Percentiles rank a stretch among this genome's conserved stretches.
Conservation (phyloP, 1,139 yeast genomes). For the Suhomyces taliae region DNA sequence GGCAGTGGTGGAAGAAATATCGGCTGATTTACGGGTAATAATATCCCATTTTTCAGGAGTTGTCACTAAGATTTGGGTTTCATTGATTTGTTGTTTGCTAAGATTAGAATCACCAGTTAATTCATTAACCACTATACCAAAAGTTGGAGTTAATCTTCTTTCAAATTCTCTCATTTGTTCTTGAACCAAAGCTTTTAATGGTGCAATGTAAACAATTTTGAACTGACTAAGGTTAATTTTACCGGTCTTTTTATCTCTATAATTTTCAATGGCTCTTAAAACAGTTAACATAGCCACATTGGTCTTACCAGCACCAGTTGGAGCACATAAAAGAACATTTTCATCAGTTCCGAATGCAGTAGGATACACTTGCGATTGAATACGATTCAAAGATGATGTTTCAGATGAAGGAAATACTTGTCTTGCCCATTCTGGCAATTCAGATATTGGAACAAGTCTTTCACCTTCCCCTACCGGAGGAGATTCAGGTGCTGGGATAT, state of each 20-base stretch:
- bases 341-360: slow-evolving; percentile 69
- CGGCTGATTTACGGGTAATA: slow-evolving; percentile 77
- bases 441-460: slow-evolving; percentile 55
- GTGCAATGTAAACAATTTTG: slow-evolving; percentile 89
- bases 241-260: slow-evolving; percentile 48
- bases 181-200: slow-evolving; percentile 90
- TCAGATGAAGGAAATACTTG: slow-evolving; percentile 71
- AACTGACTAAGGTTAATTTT: slow-evolving; percentile 54
- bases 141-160: slow-evolving; percentile 59
- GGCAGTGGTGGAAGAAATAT: slow-evolving; percentile 54
- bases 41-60: slow-evolving; percentile 99
- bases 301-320: slow-evolving; percentile 98
- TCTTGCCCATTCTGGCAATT: slow-evolving; percentile 81
- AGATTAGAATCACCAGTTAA: slow-evolving; percentile 88
- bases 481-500: slow-evolving; percentile 59
- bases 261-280: slow-evolving; percentile 59
- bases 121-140: slow-evolving; percentile 77
- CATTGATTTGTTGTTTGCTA: slow-evolving; percentile 72
- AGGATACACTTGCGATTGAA: slow-evolving; percentile 84
- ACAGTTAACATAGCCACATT: slow-evolving; percentile 88
- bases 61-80: slow-evolving; percentile 83
- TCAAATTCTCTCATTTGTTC: slow-evolving; percentile 90
- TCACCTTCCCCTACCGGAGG: slow-evolving; percentile 57
- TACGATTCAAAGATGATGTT: slow-evolving; percentile 67
- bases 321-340: slow-evolving; percentile 87